Evolutionary conservation across 2,329 filamentous ascomycete species (phyloP), one percentile per base, ranked within the genome.

Genomic region (Diaporthe ampelina): DNA sequence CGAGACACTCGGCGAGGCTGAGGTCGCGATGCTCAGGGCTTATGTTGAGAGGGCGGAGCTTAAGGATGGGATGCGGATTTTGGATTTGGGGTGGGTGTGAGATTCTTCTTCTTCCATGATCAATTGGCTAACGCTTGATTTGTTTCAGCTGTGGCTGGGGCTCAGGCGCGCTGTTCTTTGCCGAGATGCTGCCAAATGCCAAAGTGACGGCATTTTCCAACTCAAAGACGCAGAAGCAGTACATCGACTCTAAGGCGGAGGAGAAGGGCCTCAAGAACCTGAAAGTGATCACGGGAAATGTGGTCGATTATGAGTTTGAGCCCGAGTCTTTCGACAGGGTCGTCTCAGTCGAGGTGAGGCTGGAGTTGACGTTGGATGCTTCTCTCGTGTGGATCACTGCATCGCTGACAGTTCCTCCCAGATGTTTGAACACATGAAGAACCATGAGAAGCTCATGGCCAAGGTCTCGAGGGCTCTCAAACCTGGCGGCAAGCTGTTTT

Each of bases 361-460:
- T 15, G 5, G 13, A 26, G 11, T 10, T 6, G 26, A 21, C 26
- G 13, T 21, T 29, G 15, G 15, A 65, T 35, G 6, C 3, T 43
- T 68, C n/a, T 71, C 71, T 77, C 15, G 57, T 4, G 19, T 17
- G 3, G 11, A 13, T 1, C 26, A 13, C 7, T 4, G 40, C 54
- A 52, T 26, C 24, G n/a, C 19, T 48, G 17, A 65, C 35, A 11
- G 19, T 15, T 7, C 1, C 19, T 43, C 11, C 40, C 52, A 93
- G 86, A 86, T 94, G 17, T 94, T 94, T 79, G 92, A 94, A 81
- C 92, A 94, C 81, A 94, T 94, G 92, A 94, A 94, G 81, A 94
- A 94, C 81, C 94, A 94, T 81, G 88, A 92, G 76, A 83, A 90
- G 17, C 87, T 94, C 32, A 89, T 94, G 84, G 86, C 87, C 57